Evolutionary conservation across 345 rosid species (phyloP), one percentile per base, ranked within the genome.

Genomic region (Citrus inodora): DNA sequence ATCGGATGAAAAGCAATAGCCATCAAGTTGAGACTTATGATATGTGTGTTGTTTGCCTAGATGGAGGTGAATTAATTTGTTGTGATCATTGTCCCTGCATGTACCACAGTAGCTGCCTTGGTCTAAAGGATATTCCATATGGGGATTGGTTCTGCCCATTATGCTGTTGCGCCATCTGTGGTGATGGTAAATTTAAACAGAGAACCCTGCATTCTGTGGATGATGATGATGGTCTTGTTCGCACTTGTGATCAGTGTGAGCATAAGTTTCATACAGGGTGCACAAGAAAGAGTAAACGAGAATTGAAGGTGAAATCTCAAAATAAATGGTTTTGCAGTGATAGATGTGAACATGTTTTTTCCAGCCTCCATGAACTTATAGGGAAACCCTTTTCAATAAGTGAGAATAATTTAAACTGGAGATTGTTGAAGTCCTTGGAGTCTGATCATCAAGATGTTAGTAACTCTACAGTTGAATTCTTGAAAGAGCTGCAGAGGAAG

Each of bases 81-180:
- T 91, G 97, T 74, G 88, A 87, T 73, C 82, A 74, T 11, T 93
- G 97, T 78, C 89, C 89, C 37, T 79, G 91, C 10, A 66, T 83
- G 9, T 88, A 78, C 81, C 88, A 88, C 40, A 25, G 58, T 17
- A 25, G 82, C 70, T 91, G 97, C 76, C 77, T 93, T 10, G 89
- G 91, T 24, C 63, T 93, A 33, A 27, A 80, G 81, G 86, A 10
- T 76, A 56, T 88, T 67, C 94, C 98, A 0, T 71, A 78, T 4
- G 95, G 93, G 24, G 84, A 88, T 5, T 93, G 98, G 98, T 92
- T 90, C 80, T 95, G 98, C 67, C 93, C 92, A 9, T 85, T 89
- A 40, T 95, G 98, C 75, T 87, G 90, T 60, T 93, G 98, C 42
- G 80, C 80, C 33, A 78, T 90, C 16, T 95, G 98, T 76, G 80